These are phyloP conservation scores for Globisporangium solare DNA, from an alignment of 352 stramenopile genomes.

Conservation along the genomic window DNA sequence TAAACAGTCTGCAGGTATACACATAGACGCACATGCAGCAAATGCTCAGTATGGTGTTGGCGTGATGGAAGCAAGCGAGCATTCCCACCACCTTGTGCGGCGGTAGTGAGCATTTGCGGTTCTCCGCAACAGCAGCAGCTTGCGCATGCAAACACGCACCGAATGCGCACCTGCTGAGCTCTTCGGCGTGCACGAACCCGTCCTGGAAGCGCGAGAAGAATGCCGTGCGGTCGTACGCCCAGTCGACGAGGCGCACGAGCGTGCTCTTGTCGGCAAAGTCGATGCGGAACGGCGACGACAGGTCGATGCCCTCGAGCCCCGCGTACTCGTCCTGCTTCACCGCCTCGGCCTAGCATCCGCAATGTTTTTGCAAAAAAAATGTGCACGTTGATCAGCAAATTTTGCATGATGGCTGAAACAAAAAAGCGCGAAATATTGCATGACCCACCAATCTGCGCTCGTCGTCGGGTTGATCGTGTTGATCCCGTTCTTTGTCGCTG, in stretches of 20 bases:
- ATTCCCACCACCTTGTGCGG: too few species aligned
- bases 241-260: slow-evolving; percentile 53
- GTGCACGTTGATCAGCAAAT: background rate
- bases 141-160: background rate
- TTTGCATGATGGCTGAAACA: background rate
- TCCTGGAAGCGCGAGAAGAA: slow-evolving; percentile 33
- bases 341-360: background rate
- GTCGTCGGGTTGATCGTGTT: background rate
- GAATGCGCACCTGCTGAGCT: slow-evolving; percentile 22
- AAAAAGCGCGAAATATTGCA: background rate
- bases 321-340: slow-evolving; percentile 17
- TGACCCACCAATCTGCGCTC: slow-evolving; percentile 7
- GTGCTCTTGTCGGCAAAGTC: slow-evolving; percentile 45
- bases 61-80: too few species aligned
- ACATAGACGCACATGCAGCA: background rate
- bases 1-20: slow-evolving; percentile 30
- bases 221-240: slow-evolving; percentile 52
- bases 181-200: slow-evolving; percentile 42
- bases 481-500: background rate
- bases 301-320: slow-evolving; percentile 35
- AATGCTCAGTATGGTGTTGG: too few species aligned
- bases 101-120: too few species aligned
- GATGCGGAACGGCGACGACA: slow-evolving; percentile 48
- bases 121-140: too few species aligned
- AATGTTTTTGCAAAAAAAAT: background rate